Percentiles rank a stretch among this genome's conserved stretches.
Conservation (phyloP, 1,139 yeast species). For the Diutina pseudorugosa region DNA sequence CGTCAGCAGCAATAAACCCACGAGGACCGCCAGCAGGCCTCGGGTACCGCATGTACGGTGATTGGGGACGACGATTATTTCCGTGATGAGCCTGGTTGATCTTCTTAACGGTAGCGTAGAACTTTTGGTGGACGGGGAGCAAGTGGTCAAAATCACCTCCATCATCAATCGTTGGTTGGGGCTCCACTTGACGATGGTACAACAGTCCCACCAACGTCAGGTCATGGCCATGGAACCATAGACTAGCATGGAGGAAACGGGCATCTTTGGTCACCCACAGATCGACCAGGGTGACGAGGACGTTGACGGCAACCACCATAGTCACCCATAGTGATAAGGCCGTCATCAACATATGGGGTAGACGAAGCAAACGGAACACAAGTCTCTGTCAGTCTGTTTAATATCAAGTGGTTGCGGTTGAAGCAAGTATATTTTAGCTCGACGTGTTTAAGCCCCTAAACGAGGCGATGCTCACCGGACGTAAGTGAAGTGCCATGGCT, state of each 20-base stretch:
- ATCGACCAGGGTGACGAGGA: background rate
- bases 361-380: background rate
- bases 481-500: too few species aligned
- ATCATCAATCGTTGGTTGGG: background rate
- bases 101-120: background rate
- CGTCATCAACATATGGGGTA: background rate
- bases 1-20: background rate
- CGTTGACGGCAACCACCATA: background rate
- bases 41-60: background rate
- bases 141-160: slow-evolving; percentile 3
- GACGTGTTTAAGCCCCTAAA: too few species aligned
- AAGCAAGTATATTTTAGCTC: too few species aligned
- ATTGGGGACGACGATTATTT: background rate
- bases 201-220: background rate
- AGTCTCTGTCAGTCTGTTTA: too few species aligned
- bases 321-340: background rate
- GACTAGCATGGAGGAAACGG: background rate
- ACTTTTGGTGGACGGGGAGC: background rate
- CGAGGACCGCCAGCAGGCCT: background rate
- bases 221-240: background rate
- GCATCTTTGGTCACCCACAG: background rate
- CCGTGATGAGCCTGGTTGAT: background rate
- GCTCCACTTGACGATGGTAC: background rate
- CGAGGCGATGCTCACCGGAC: too few species aligned
- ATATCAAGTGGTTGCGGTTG: too few species aligned